Evolutionary conservation across 495 filamentous ascomycete genomes (phyloP), one percentile per base, ranked within the genome.

Genomic region (Penicillium herquei): DNA sequence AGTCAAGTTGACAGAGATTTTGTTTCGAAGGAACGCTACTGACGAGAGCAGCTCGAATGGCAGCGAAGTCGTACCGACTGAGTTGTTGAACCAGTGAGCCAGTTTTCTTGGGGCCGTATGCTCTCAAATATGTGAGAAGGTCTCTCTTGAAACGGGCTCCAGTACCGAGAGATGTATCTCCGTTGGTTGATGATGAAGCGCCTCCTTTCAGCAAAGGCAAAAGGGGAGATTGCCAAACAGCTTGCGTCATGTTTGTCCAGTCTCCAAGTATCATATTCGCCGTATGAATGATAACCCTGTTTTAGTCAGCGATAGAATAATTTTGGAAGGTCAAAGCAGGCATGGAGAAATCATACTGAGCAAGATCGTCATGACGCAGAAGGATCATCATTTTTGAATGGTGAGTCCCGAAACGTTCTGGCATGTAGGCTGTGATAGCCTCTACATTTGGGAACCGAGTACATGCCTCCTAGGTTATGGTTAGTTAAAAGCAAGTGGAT

Each of bases 161-260:
- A 43, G 77, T 81, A 0, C 87, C 88, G 11, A 84, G 66, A 26
- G 49, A 54, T 21, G 55, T 30, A 11, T 60, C 21, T 2, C 32
- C 21, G 12, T 52, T 26, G 21, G 21, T 26, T 2, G 21, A 48
- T 3, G 70, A 21, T 34, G 39, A 55, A 10, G 46, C 13, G 9
- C n/a, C 39, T 37, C 32, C 44, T 26, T 61, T 57, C 39, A 49
- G 45, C 8, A 81, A 48, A 26, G 89, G 88, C 7, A 96, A 83
- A 0, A 85, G 68, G 16, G 90, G 91, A 7, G 90, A 92, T 31
- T 74, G 77, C 92, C 92, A 97, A 17, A 86, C 82, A 1, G 86
- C 91, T 64, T 97, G 90, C 0, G 84, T 85, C 90, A 96, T 89
- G 60, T 92, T 91, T 7, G 72, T 77, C 92, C 92, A 97, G 72